Conservation (phyloP, 768 basidiomycete species). For the Hypholoma sublateritium region DNA sequence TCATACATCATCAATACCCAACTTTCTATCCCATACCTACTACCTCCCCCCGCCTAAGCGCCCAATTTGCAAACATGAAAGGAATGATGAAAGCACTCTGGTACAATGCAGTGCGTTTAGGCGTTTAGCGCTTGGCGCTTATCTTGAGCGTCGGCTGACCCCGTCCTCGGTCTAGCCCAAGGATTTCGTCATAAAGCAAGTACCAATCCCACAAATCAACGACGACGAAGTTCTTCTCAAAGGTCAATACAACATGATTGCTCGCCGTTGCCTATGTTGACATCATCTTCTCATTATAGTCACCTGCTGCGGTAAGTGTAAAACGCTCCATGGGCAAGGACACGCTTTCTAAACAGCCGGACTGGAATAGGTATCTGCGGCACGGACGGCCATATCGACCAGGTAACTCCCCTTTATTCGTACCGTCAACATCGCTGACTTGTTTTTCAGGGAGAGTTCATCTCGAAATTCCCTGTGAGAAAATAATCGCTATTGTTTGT, state of each 20-base stretch:
- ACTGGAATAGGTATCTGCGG: slow-evolving; percentile 53
- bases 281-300: slow-evolving; percentile 10
- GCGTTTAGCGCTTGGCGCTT: slow-evolving; percentile 53
- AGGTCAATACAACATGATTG: slow-evolving; percentile 30
- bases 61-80: slow-evolving; percentile 38
- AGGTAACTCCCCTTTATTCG: slow-evolving; percentile 34
- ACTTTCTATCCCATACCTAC: no score
- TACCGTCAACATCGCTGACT: slow-evolving; percentile 24
- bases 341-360: neutral
- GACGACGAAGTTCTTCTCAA: slow-evolving; percentile 61
- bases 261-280: neutral
- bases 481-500: slow-evolving; percentile 38
- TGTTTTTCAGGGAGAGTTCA: slow-evolving; percentile 70
- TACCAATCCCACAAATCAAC: slow-evolving; percentile 49
- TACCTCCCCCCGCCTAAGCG: no score
- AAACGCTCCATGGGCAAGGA: slow-evolving; percentile 6
- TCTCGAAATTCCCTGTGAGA: slow-evolving; percentile 58
- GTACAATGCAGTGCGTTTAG: slow-evolving; percentile 66
- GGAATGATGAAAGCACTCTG: slow-evolving; percentile 76
- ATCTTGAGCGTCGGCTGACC: neutral
- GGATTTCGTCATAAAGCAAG: slow-evolving; percentile 50
- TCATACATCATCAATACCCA: no score
- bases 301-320: slow-evolving; percentile 13
- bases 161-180: slow-evolving; percentile 38
- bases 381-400: slow-evolving; percentile 48